phyloP scores from a whole-genome alignment of 148 eudicot genomes.

The Camellia japonica region DNA sequence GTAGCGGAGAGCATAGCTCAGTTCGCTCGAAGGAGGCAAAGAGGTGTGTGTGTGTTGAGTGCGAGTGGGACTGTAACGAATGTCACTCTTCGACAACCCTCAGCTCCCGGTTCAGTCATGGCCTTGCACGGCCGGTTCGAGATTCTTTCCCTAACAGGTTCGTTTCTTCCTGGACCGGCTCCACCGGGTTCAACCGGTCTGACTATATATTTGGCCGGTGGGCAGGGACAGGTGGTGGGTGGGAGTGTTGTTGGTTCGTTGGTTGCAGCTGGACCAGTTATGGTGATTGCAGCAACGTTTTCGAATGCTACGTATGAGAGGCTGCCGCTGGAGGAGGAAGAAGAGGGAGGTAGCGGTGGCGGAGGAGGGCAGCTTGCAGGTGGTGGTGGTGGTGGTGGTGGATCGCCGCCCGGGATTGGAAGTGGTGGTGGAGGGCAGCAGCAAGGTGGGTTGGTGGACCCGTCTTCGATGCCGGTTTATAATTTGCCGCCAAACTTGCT shows the following conservation, averaged over 20 bases:
- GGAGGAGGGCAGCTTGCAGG: constrained; percentile 14
- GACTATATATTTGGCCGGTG: constrained; percentile 50
- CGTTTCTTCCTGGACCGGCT: constrained; percentile 47
- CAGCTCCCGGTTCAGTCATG: constrained; percentile 29
- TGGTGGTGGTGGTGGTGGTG: constrained; percentile 26
- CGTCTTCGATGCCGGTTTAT: constrained; percentile 25
- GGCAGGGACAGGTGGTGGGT: constrained; percentile 57
- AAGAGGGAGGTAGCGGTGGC: constrained; percentile 17
- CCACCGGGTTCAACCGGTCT: constrained; percentile 51
- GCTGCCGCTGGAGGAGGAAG: constrained; percentile 52
- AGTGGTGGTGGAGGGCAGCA: constrained; percentile 16
- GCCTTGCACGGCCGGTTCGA: constrained; percentile 53
- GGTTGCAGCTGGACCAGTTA: constrained; percentile 54
- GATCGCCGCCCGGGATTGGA: constrained; percentile 27
- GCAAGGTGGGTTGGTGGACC: constrained; percentile 16
- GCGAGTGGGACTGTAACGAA: constrained; percentile 49
- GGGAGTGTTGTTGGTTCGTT: constrained; percentile 54
- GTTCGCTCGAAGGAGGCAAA: constrained; percentile 40
- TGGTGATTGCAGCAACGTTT: constrained; percentile 60
- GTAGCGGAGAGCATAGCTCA: constrained; percentile 51
- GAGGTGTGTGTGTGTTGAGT: constrained; percentile 54
- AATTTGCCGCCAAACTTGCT: constrained; percentile 30
- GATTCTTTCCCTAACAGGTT: constrained; percentile 53
- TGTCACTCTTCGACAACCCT: constrained; percentile 48
- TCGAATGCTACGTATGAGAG: constrained; percentile 57